Evolutionary conservation across 2,329 filamentous ascomycete genomes (phyloP).

Genomic region (Hirsutella thompsonii): DNA sequence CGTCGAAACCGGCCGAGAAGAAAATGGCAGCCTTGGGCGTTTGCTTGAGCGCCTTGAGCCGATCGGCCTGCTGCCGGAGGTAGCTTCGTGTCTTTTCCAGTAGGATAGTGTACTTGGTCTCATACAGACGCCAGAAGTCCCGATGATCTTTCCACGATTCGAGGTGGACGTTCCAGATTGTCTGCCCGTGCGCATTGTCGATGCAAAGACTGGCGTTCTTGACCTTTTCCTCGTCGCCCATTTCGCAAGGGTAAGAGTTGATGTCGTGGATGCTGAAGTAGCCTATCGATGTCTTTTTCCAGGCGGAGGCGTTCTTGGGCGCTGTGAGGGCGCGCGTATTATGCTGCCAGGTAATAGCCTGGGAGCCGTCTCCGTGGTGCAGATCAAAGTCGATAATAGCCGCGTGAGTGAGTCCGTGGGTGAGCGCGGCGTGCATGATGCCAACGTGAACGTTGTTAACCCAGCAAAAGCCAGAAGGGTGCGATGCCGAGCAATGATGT

Average conservation of each 20-base stretch:
- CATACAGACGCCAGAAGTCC: slow-evolving; percentile 86
- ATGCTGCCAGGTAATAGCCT: slow-evolving; percentile 83
- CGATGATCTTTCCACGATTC: slow-evolving; percentile 70
- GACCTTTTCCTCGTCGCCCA: slow-evolving; percentile 85
- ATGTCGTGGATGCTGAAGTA: slow-evolving; percentile 98
- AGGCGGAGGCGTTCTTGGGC: slow-evolving; percentile 56
- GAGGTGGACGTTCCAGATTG: slow-evolving; percentile 90
- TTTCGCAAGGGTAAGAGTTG: slow-evolving; percentile 94
- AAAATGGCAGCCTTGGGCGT: slow-evolving; percentile 79
- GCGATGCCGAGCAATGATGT: slow-evolving; percentile 83
- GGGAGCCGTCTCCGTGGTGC: slow-evolving; percentile 91
- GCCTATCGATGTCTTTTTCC: slow-evolving; percentile 79
- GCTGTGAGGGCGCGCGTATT: slow-evolving; percentile 55
- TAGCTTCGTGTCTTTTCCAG: slow-evolving; percentile 72
- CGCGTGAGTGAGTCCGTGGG: slow-evolving; percentile 80
- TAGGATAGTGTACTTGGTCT: slow-evolving; percentile 61
- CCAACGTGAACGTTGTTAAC: slow-evolving; percentile 96
- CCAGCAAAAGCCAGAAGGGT: slow-evolving; percentile 96
- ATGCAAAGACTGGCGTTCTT: slow-evolving; percentile 90
- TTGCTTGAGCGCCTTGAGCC: slow-evolving; percentile 44
- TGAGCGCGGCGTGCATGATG: slow-evolving; percentile 77
- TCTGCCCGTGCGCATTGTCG: slow-evolving; percentile 87
- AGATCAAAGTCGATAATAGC: slow-evolving; percentile 89
- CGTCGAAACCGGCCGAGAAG: slow-evolving; percentile 91
- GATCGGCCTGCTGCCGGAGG: slow-evolving; percentile 58